Evolutionary conservation across 495 filamentous ascomycete genomes (phyloP), one percentile per base, ranked within the genome.

Genomic region (Neurospora sp.): DNA sequence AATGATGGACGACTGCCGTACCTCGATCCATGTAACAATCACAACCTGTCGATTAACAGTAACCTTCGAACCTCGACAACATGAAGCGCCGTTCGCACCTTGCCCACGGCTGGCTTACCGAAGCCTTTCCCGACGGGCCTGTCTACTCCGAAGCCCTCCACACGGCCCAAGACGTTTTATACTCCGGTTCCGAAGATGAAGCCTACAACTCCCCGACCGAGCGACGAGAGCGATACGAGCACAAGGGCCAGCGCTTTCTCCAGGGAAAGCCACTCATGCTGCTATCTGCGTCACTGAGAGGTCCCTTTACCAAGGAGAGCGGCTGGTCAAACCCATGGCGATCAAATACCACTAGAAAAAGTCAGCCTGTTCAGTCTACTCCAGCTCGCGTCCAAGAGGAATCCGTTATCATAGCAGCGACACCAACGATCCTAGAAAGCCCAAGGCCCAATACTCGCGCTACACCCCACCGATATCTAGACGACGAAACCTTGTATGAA

Each of bases 301-400:
- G 91, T 0, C 91, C 91, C 1, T 90, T 93, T 69, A 85, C 88
- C 18, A 78, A 73, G 75, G 71, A 78, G 8, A 80, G 83, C 1
- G 85, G 83, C 38, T 93, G 91, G 91, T 73, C 75, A 35, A 93
- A 93, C 74, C 91, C 90, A 0, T 92, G 89, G 91, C 80, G 71
- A 11, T 80, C 78, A 1, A 65, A 75, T 5, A 74, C 76, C 5
- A 31, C 37, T 5, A 59, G 31, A 35, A 37, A 16, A 27, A 71
- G 39, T 0, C 2, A 38, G 6, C 1, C 38, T 9, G 38, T 39
- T 39, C 42, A n/a, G 18, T 1, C 53, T 0, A 65, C 53, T 65
- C 22, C 72, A 68, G 65, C 10, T n/a, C 44, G 70, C 6, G 65
- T 46, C 22, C 69, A 79, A 9, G 35, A 68, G 5, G 46, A 35